These are phyloP conservation scores for Suillus hirtellus DNA, from an alignment of 768 basidiomycete genomes.

Conservation along the genomic window DNA sequence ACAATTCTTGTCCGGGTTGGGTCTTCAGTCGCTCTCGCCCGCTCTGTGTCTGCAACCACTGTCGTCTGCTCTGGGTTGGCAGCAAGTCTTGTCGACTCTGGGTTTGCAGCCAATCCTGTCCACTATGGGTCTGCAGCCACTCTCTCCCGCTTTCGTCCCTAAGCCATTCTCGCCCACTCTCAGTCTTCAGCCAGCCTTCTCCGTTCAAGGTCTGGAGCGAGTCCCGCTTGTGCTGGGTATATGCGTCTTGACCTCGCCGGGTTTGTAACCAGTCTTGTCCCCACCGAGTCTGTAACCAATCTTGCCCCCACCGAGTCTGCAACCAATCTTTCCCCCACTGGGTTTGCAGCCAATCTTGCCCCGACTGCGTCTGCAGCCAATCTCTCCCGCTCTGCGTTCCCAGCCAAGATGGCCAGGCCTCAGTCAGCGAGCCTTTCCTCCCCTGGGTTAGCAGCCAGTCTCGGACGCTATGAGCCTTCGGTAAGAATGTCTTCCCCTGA, in stretches of 20 bases:
- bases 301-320: background rate
- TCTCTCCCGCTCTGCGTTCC: background rate
- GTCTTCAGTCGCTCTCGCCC: background rate
- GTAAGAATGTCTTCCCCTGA: background rate
- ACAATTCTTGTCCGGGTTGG: background rate
- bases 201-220: background rate
- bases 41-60: background rate
- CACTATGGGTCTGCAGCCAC: background rate
- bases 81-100: background rate
- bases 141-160: background rate
- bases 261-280: background rate
- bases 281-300: background rate
- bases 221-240: background rate
- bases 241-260: background rate
- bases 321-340: background rate
- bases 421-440: background rate
- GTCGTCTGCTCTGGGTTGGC: background rate
- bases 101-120: background rate
- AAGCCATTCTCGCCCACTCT: background rate
- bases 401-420: slow-evolving; percentile 1
- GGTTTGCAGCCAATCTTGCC: background rate
- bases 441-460: background rate
- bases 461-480: background rate
- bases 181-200: background rate
- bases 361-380: background rate